These are phyloP conservation scores for Shiraia sp. DNA, from an alignment of 2,329 filamentous ascomycete genomes.

Conservation along the genomic window DNA sequence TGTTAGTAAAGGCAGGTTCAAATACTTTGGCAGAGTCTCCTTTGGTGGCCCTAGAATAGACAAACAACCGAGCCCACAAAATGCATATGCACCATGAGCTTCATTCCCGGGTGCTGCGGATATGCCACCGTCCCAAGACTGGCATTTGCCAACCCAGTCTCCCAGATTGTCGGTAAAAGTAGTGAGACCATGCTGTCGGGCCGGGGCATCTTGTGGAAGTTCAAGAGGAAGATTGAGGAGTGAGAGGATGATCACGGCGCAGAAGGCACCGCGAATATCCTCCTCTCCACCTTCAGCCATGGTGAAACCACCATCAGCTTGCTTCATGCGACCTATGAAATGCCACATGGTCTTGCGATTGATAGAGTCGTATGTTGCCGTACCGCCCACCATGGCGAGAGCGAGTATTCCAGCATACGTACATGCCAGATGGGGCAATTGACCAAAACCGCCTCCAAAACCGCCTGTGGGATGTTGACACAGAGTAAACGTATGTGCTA, in stretches of 20 bases:
- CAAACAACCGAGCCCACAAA: slow-evolving; percentile 88
- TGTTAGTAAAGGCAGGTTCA: slow-evolving; percentile 76
- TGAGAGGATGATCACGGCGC: slow-evolving; percentile 81
- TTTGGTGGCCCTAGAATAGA: slow-evolving; percentile 82
- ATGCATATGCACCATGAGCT: slow-evolving; percentile 95
- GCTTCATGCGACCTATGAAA: slow-evolving; percentile 86
- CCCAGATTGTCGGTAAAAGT: slow-evolving; percentile 73
- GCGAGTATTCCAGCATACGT: slow-evolving; percentile 84
- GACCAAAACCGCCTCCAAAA: slow-evolving; percentile 92
- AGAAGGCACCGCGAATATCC: slow-evolving; percentile 92
- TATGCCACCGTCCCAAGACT: slow-evolving; percentile 94
- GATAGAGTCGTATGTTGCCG: slow-evolving; percentile 73
- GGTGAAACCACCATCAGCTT: slow-evolving; percentile 84
- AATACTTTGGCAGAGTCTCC: slow-evolving; percentile 72
- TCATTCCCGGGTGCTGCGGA: slow-evolving; percentile 83
- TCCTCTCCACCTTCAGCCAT: slow-evolving; percentile 86
- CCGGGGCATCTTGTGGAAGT: slow-evolving; percentile 73
- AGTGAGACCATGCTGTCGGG: slow-evolving; percentile 63
- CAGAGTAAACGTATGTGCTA: slow-evolving; percentile 74
- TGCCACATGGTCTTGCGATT: slow-evolving; percentile 87
- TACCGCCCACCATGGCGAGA: slow-evolving; percentile 75
- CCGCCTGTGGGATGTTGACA: slow-evolving; percentile 85
- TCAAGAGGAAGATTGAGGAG: slow-evolving; percentile 82
- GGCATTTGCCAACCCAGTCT: slow-evolving; percentile 83
- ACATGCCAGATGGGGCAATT: slow-evolving; percentile 83